Percentiles rank a stretch among this genome's conserved stretches.
These are phyloP conservation scores for Prunus davidiana DNA, from an alignment of 306 rosid species.

Conservation along the genomic window DNA sequence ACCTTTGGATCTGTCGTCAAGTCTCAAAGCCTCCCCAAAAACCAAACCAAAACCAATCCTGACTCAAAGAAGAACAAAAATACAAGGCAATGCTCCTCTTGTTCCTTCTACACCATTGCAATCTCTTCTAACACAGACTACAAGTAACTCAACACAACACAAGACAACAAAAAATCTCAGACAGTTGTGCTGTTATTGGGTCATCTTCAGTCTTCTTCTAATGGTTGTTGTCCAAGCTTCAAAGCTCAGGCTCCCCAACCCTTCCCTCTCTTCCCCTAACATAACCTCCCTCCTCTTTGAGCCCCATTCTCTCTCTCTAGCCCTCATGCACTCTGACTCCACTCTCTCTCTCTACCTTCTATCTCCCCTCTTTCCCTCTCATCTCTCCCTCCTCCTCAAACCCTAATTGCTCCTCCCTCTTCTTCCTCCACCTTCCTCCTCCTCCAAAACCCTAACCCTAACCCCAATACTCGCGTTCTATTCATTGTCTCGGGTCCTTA, in stretches of 20 bases:
- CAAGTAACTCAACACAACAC: too few species aligned
- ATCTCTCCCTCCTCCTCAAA: slow-evolving; percentile 51
- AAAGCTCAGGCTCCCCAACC: slow-evolving; percentile 45
- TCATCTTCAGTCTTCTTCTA: slow-evolving; percentile 15
- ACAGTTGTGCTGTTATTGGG: not conserved
- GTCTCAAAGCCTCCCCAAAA: not conserved
- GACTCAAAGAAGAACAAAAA: not conserved
- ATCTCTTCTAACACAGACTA: not conserved
- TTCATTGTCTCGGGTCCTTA: slow-evolving; percentile 64
- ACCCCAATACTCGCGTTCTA: slow-evolving; percentile 36
- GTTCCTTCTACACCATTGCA: not conserved
- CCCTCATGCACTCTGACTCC: slow-evolving; percentile 83
- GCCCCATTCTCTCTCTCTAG: slow-evolving; percentile 67
- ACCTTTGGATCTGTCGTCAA: not conserved
- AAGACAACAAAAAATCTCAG: slow-evolving; percentile 1
- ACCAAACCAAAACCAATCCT: not conserved
- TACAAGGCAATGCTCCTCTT: slow-evolving; percentile 1
- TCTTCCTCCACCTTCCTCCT: slow-evolving; percentile 78
- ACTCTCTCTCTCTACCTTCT: slow-evolving; percentile 75
- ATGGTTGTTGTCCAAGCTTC: slow-evolving; percentile 55
- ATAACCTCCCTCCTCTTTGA: slow-evolving; percentile 69
- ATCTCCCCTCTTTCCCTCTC: slow-evolving; percentile 39
- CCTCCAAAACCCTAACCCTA: slow-evolving; percentile 46
- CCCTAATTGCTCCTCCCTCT: slow-evolving; percentile 60
- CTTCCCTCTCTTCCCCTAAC: slow-evolving; percentile 50